A percentile compares a stretch with the other conserved stretches of the same genome.
These are phyloP conservation scores for Suillus placidus DNA, from an alignment of 768 basidiomycete species.

Conservation along the genomic window DNA sequence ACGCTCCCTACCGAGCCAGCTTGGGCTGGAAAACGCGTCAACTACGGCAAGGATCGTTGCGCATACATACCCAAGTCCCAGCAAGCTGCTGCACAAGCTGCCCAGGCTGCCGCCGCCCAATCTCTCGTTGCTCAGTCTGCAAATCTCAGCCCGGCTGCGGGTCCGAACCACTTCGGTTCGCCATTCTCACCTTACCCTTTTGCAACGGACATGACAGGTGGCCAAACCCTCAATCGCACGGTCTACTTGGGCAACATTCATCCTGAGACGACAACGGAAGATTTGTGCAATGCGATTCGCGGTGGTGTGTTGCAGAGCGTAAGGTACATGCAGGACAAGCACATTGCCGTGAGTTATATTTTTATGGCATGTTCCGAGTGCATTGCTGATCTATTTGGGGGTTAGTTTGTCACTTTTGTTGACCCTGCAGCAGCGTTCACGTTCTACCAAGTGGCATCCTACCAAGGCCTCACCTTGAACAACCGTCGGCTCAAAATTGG, in stretches of 20 bases:
- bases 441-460: slow-evolving; percentile 91
- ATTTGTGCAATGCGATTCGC: slow-evolving; percentile 93
- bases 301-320: slow-evolving; percentile 97
- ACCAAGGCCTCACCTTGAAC: slow-evolving; percentile 88
- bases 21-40: slow-evolving; percentile 96
- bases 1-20: slow-evolving; percentile 88
- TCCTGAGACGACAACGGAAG: slow-evolving; percentile 93
- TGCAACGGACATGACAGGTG: slow-evolving; percentile 43
- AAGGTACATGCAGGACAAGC: slow-evolving; percentile 95
- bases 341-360: slow-evolving; percentile 77
- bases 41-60: slow-evolving; percentile 98
- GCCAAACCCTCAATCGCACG: slow-evolving; percentile 80
- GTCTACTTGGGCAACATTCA: slow-evolving; percentile 97
- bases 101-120: slow-evolving; percentile 85
- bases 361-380: slow-evolving; percentile 4
- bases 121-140: slow-evolving; percentile 57
- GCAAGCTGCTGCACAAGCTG: slow-evolving; percentile 85
- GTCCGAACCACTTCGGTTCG: slow-evolving; percentile 33
- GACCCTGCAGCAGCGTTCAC: slow-evolving; percentile 91
- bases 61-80: slow-evolving; percentile 97
- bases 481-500: slow-evolving; percentile 95
- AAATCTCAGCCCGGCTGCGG: slow-evolving; percentile 36
- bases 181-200: slow-evolving; percentile 57
- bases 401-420: slow-evolving; percentile 92
- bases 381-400: slow-evolving; percentile 9